phyloP scores from a whole-genome alignment of 495 filamentous ascomycete species.

The Pyrenula aspistea region DNA sequence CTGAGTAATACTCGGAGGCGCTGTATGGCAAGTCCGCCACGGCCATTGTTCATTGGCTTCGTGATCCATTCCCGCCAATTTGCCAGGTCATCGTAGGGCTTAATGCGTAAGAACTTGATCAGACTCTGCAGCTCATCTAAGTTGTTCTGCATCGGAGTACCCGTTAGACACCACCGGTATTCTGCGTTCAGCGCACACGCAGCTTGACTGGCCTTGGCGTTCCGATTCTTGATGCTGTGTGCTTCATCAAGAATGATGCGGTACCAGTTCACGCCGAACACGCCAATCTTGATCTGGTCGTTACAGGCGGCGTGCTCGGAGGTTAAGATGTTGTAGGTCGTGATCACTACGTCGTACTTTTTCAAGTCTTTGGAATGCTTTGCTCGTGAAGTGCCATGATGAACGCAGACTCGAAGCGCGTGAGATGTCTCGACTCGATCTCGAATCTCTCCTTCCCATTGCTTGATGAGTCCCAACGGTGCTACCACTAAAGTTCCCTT shows the following conservation, averaged over 20 bases:
- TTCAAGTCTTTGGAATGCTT: conserved; percentile 64
- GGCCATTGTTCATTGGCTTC: conserved; percentile 69
- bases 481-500: conserved; percentile 84
- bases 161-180: conserved; percentile 91
- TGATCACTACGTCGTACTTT: conserved; percentile 91
- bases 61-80: conserved; percentile 86
- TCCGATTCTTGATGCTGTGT: conserved; percentile 95
- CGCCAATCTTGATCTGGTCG: conserved; percentile 56
- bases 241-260: conserved; percentile 93
- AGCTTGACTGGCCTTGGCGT: conserved; percentile 85
- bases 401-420: conserved; percentile 65
- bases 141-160: conserved; percentile 96
- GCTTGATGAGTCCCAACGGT: conserved; percentile 89
- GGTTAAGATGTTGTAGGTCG: conserved; percentile 87
- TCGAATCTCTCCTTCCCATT: conserved; percentile 90
- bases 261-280: conserved; percentile 89
- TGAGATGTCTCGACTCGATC: conserved; percentile 60
- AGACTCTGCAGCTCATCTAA: conserved; percentile 92
- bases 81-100: conserved; percentile 70
- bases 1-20: conserved; percentile 73
- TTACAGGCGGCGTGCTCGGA: conserved; percentile 68
- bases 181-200: conserved; percentile 67
- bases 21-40: conserved; percentile 78
- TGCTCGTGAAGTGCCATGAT: conserved; percentile 77
- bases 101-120: conserved; percentile 85